Base-by-base conservation (phyloP, 306 rosid genomes). In the Biancaea sappan region DNA sequence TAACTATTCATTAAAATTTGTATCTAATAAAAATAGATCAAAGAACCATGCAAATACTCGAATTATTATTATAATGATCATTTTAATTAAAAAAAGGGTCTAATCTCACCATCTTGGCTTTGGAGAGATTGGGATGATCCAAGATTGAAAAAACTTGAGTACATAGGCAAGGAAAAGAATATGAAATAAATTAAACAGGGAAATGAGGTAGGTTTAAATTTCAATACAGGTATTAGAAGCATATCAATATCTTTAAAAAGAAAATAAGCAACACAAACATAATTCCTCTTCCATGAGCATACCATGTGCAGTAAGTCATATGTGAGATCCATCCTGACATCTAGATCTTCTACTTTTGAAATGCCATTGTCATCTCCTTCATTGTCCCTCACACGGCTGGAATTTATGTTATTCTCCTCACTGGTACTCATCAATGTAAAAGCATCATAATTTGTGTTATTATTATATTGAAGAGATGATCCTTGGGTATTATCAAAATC, bases 251-350 rank as follows among this genome's bases (percentile, higher is more conserved):
- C 54, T 40, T 60, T 44, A 51, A 78, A 56, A 73, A 54, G 52
- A 38, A 26, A 51, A 76, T 7, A 24, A 47, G 22, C 11, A 19
- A 5, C 34, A 44, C 35, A 41, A 18, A 29, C 43, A 31, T 54
- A 34, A 48, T 9, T 51, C n/a, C 73, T 81, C 43, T 18, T 21
- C 75, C 16, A 2, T 0, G 3, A 24, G 38, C 68, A 66, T 86
- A 93, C 98, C 98, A 93, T 93, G 73, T 93, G 98, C 84, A 93
- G 72, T 64, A 93, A 86, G 69, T 93, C 97, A 81, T 93, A 96
- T 0, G 98, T 93, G 60, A 93, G 94, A 82, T 93, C 98, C 97
- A 93, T 91, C 79, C 96, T 88, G 83, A 87, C 82, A 72, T 87
- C 97, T 6, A 78, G 76, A 70, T 88, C 93, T 56, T 93, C 96